Evolutionary conservation across 78 protist species (phyloP).

Genomic region (slime mould (Dictyostelium discoideum)): dicty_2.7 NC_007091.3:2304001-2304500

Average conservation of each 20-base stretch:
- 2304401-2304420: no score
- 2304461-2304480: no score
- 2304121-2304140: slow-evolving; percentile 10
- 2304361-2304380: background rate
- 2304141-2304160: slow-evolving; percentile 4
- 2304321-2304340: background rate
- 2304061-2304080: background rate
- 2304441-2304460: no score
- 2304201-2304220: slow-evolving; percentile 32
- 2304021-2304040: background rate
- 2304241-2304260: background rate
- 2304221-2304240: slow-evolving; percentile 8
- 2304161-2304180: background rate
- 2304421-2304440: background rate
- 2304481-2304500: no score
- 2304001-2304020: background rate
- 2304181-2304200: slow-evolving; percentile 5
- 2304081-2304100: background rate
- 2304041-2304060: slow-evolving; percentile 19
- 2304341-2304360: background rate
- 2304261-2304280: background rate
- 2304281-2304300: background rate
- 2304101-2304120: background rate
- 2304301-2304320: background rate
- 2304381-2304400: no score